Evolutionary conservation across 768 basidiomycete species (phyloP), one percentile per base, ranked within the genome.

Genomic region (Strobilomyces dryophilus): DNA sequence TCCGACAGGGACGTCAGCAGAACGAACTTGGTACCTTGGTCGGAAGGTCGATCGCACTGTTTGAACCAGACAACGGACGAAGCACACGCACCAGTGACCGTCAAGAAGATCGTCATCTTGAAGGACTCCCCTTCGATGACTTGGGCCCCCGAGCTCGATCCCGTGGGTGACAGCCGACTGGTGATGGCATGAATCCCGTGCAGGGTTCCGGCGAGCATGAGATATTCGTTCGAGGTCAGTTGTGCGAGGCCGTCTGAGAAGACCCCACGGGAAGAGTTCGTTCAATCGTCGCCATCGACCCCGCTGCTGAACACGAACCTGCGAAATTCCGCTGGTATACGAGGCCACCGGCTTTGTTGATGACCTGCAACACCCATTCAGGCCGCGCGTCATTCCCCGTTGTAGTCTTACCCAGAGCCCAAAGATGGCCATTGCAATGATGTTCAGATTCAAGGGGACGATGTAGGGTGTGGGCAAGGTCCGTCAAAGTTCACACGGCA

Each of bases 121-220:
- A 98, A 97, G 0, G 85, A 83, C 65, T 98, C 97, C 14, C 87
- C 92, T 66, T 98, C 95, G 58, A 98, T 95, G n/a, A 92, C 85
- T 64, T 98, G 89, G 8, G 87, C 89, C 17, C 93, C 93, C 15
- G 93, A 94, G 66, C 89, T 87, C 20, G 79, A 63, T 5, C 87
- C 88, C 17, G 79, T 82, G 3, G 97, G 95, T 5, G 90, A 92
- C 42, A 99, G 76, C 41, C 91, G 83, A 57, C 88, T 87, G 0
- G 95, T 98, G 61, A 98, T 98, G n/a, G 97, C 97, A 62, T 98
- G 97, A 27, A 99, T 95, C 47, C 95, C 95, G 58, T 98, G 97
- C 35, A 98, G 73, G 14, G 97, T 98, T 41, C 95, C 95, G 3
- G 97, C 97, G 37, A 98, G 82, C 17, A 98, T 91, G 49, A 99